Conservation (phyloP, 2,329 filamentous ascomycete species). For the Pestalotiopsis sp. region DNA sequence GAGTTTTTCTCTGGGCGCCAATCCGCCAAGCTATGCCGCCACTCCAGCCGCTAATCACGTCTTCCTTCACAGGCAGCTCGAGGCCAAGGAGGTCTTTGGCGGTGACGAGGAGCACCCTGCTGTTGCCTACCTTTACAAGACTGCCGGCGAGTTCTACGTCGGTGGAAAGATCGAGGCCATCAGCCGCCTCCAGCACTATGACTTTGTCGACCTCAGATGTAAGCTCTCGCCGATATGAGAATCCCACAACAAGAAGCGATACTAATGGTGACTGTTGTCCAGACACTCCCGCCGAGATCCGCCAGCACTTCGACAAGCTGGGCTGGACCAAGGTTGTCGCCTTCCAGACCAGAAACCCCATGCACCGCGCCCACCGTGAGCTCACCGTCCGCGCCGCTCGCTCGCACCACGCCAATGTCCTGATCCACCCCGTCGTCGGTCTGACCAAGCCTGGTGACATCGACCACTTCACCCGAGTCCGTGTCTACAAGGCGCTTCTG, state of each 20-base stretch:
- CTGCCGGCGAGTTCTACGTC: conserved; percentile 85
- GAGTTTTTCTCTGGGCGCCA: conserved; percentile 38
- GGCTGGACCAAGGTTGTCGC: conserved; percentile 97
- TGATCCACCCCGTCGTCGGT: conserved; percentile 98
- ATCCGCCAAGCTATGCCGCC: conserved; percentile 38
- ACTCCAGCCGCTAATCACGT: conserved; percentile 53
- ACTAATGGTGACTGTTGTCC: neutral
- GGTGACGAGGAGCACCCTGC: conserved; percentile 90
- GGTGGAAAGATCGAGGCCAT: conserved; percentile 96
- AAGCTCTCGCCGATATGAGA: too few relatives aligned
- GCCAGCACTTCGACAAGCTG: conserved; percentile 98
- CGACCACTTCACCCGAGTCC: conserved; percentile 98
- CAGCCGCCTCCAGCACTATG: conserved; percentile 95
- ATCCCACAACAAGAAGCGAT: neutral
- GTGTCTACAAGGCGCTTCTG: conserved; percentile 96
- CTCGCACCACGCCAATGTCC: conserved; percentile 94
- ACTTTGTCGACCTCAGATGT: conserved; percentile 96
- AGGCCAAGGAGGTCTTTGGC: conserved; percentile 93
- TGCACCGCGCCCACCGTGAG: conserved; percentile 98
- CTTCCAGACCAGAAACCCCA: conserved; percentile 99
- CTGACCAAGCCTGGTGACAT: conserved; percentile 99
- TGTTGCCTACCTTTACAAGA: conserved; percentile 83
- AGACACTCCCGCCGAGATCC: conserved; percentile 93
- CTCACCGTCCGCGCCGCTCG: conserved; percentile 96
- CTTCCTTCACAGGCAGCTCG: conserved; percentile 64